Percentiles rank a stretch among this genome's conserved stretches.
phyloP scores from a whole-genome alignment of 164 flowering plant genomes.

The Liquidambar formosana region DNA sequence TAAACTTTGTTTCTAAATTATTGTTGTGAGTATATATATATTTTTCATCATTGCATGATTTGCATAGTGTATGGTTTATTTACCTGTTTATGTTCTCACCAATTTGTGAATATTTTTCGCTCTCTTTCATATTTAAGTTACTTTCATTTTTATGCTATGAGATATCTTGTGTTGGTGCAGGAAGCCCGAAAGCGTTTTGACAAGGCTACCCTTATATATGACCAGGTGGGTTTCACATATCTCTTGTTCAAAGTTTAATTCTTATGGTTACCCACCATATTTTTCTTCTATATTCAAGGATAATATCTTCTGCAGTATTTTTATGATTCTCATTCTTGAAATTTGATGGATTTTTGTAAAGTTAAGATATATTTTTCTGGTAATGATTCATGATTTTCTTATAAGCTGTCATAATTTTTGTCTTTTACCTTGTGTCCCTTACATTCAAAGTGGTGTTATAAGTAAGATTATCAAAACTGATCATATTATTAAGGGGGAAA shows the following conservation, averaged over 20 bases:
- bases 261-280: background rate
- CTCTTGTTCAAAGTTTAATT: background rate
- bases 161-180: slow-evolving; percentile 32
- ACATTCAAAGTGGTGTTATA: background rate
- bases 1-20: too few species aligned
- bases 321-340: background rate
- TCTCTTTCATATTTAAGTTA: background rate
- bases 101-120: background rate
- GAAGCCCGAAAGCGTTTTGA: slow-evolving; percentile 80
- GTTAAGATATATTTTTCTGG: background rate
- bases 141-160: background rate
- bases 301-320: background rate
- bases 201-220: slow-evolving; percentile 64
- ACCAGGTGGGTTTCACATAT: slow-evolving; percentile 45
- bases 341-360: background rate
- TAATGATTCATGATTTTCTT: background rate
- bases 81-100: too few species aligned
- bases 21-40: too few species aligned
- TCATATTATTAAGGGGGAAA: background rate
- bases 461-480: background rate
- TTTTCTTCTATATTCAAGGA: background rate
- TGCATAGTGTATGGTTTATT: background rate
- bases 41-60: too few species aligned
- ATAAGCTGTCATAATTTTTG: background rate
- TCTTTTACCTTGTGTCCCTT: background rate